Evolutionary conservation across 805 yeast species (phyloP), one percentile per base, ranked within the genome.

Genomic region (Wickerhamomyces xylosicus): DNA sequence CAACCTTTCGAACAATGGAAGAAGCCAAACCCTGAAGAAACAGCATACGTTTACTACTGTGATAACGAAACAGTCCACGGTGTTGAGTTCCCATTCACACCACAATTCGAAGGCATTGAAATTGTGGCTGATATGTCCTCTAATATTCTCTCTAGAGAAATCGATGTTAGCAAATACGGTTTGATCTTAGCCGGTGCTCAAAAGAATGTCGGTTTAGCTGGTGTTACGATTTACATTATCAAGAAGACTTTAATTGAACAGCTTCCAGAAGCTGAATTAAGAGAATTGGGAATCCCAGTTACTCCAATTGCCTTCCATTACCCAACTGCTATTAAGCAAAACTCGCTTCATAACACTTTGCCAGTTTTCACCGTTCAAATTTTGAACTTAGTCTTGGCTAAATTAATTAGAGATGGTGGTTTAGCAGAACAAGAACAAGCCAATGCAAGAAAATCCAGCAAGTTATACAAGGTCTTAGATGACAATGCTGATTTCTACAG

Each of bases 11-110:
- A 71, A 3, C 66, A 74, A 48, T 87, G 95, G 95, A 40, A 41
- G 14, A 72, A 72, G 46, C 53, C 69, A 36, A 63, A 71, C 34
- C 67, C 75, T 19, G 63, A 65, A n/a, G 76, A 82, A 40, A 77
- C 87, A 19, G 86, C 97, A 2, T 92, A 79, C 57, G 74, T 90
- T 41, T 92, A 86, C 61, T 74, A 80, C 54, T 89, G 97, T 65
- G 98, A 92, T 62, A 92, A 92, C 61, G 99, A 92, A 66, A 92
- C 99, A 11, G 97, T 92, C 29, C 76, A 85, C 58, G 99, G 99
- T 45, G 85, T 81, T 41, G 98, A 92, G 62, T 54, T 66, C 52
- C 74, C 76, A 29, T 66, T 61, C 39, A 60, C 64, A 22, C 72
- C 63, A 53, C 71, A 63, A 46, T 76, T 69, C 44, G 83, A 74